Conservation (phyloP, 176 grass and related monocot genomes). For the Aegilops longissima region DNA sequence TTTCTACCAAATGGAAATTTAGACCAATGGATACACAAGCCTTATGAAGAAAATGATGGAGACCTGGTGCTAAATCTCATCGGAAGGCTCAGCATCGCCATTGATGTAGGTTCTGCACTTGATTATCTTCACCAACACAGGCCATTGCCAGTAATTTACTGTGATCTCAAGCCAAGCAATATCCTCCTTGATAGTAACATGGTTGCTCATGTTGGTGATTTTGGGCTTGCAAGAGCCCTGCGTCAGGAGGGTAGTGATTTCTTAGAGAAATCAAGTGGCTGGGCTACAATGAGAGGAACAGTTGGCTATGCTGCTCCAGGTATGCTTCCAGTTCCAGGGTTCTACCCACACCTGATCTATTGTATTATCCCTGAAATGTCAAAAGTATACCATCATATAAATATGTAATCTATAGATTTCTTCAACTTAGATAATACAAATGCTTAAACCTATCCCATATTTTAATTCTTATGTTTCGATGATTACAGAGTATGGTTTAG, state of each 20-base stretch:
- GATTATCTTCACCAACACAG: constrained; percentile 23
- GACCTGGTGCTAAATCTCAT: background rate
- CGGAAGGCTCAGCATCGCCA: background rate
- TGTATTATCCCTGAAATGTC: background rate
- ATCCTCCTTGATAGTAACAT: no score
- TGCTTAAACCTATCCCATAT: background rate
- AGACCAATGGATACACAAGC: background rate
- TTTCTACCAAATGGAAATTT: constrained; percentile 28
- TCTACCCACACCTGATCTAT: background rate
- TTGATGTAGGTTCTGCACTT: constrained; percentile 11
- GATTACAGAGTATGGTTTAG: constrained; percentile 19
- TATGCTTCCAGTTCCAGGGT: background rate
- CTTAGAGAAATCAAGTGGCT: background rate
- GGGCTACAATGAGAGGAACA: constrained; percentile 24
- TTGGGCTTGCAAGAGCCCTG: constrained; percentile 27
- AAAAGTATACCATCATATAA: background rate
- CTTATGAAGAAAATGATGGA: background rate
- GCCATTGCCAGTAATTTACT: background rate
- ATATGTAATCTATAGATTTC: background rate
- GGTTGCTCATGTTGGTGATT: constrained; percentile 20
- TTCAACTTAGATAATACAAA: background rate
- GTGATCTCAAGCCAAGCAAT: no score
- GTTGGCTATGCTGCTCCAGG: constrained; percentile 17
- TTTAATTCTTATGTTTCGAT: background rate
- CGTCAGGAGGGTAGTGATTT: constrained; percentile 1